Evolutionary conservation across 2,329 filamentous ascomycete species (phyloP).

Genomic region (Lojkania enalia): DNA sequence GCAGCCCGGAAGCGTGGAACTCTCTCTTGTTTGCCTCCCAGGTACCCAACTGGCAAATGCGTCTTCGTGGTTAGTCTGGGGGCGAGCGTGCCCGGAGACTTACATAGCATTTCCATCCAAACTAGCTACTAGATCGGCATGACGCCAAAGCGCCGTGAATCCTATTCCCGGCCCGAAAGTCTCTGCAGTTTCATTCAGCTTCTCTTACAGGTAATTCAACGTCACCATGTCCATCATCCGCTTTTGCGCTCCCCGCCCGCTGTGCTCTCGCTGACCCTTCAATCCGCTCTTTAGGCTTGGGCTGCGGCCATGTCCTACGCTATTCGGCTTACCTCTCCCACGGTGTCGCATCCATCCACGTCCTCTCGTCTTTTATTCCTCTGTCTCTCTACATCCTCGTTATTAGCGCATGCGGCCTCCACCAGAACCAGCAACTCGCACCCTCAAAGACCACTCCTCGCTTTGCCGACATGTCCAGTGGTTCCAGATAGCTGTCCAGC

Average conservation of each 20-base stretch:
- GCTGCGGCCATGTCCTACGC: slow-evolving; percentile 45
- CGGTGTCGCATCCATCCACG: slow-evolving; percentile 28
- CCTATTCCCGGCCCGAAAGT: slow-evolving; percentile 34
- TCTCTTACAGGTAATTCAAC: slow-evolving; percentile 28
- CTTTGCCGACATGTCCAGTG: slow-evolving; percentile 35
- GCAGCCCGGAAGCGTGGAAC: slow-evolving; percentile 3
- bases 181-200: slow-evolving; percentile 26
- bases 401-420: slow-evolving; percentile 28
- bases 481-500: slow-evolving; percentile 34
- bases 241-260: background rate
- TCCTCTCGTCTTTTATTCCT: slow-evolving; percentile 35
- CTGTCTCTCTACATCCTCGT: slow-evolving; percentile 34
- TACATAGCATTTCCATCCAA: slow-evolving; percentile 1
- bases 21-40: background rate
- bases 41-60: no score
- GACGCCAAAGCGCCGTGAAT: slow-evolving; percentile 28
- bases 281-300: slow-evolving; percentile 28
- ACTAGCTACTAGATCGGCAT: slow-evolving; percentile 35
- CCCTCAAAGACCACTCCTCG: slow-evolving; percentile 1
- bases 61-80: no score
- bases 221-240: slow-evolving; percentile 10
- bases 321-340: slow-evolving; percentile 15
- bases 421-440: slow-evolving; percentile 18
- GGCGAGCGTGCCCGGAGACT: background rate
- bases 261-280: slow-evolving; percentile 22